These are phyloP conservation scores for Lactarius vividus DNA, from an alignment of 768 basidiomycete genomes.

Conservation along the genomic window DNA sequence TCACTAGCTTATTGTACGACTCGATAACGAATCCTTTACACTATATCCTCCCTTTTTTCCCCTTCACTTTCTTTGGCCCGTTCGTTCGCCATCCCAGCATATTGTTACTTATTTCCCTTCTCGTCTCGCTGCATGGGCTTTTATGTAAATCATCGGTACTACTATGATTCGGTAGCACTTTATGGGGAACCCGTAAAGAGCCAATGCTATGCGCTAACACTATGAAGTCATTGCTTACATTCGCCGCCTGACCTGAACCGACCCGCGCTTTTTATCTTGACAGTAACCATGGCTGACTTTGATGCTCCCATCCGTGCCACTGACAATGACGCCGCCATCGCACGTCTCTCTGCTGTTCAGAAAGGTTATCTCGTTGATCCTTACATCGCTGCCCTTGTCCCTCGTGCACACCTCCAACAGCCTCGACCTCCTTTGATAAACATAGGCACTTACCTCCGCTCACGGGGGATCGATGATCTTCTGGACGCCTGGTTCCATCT, in stretches of 20 bases:
- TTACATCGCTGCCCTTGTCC: slow-evolving; percentile 65
- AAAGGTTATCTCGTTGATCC: slow-evolving; percentile 80
- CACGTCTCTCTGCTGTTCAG: slow-evolving; percentile 81
- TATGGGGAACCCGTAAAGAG: slow-evolving; percentile 6
- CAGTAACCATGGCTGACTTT: slow-evolving; percentile 35
- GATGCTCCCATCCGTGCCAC: slow-evolving; percentile 72
- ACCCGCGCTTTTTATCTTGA: not conserved
- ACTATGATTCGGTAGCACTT: slow-evolving; percentile 7
- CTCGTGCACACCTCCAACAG: slow-evolving; percentile 59
- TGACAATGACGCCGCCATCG: slow-evolving; percentile 78
- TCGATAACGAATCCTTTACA: slow-evolving; percentile 20
- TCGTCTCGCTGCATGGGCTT: slow-evolving; percentile 11
- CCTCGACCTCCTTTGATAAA: slow-evolving; percentile 87
- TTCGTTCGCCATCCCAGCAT: slow-evolving; percentile 19
- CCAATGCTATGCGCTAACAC: slow-evolving; percentile 5
- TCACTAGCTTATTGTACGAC: slow-evolving; percentile 27
- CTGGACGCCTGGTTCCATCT: slow-evolving; percentile 54
- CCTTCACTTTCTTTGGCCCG: slow-evolving; percentile 21
- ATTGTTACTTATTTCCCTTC: slow-evolving; percentile 13
- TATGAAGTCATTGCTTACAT: slow-evolving; percentile 5
- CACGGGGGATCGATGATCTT: slow-evolving; percentile 73
- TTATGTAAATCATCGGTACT: slow-evolving; percentile 14
- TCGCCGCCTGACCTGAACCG: not conserved
- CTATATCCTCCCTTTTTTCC: slow-evolving; percentile 23
- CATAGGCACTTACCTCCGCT: slow-evolving; percentile 87